These are phyloP conservation scores for Schizophyllum amplum DNA, from an alignment of 1,284 basidiomycete genomes.

Conservation along the genomic window DNA sequence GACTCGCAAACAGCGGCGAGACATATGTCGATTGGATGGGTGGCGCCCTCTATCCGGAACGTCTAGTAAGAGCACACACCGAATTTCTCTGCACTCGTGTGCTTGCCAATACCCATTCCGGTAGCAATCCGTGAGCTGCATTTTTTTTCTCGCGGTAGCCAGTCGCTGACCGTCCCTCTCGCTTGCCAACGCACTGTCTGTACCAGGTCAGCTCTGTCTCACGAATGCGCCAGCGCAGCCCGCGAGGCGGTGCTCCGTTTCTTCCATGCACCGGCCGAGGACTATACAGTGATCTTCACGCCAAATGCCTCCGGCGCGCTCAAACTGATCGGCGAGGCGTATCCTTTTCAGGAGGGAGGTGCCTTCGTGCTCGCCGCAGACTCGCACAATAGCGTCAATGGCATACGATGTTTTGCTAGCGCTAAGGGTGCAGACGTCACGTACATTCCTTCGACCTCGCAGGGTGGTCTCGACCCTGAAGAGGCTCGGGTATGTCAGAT, in stretches of 20 bases:
- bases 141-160: too few relatives aligned
- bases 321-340: conserved; percentile 76
- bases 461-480: conserved; percentile 48
- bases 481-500: conserved; percentile 51
- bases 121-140: conserved; percentile 53
- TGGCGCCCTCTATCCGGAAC: conserved; percentile 67
- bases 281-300: conserved; percentile 75
- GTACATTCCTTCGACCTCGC: conserved; percentile 55
- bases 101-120: conserved; percentile 77
- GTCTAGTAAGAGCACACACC: conserved; percentile 58
- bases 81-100: conserved; percentile 58
- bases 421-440: conserved; percentile 44
- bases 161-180: conserved; percentile 19
- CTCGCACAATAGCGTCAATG: conserved; percentile 80
- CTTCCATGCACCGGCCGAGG: conserved; percentile 54
- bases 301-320: conserved; percentile 72
- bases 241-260: conserved; percentile 64
- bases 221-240: conserved; percentile 58
- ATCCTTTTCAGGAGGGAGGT: conserved; percentile 53
- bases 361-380: conserved; percentile 61
- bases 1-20: conserved; percentile 54
- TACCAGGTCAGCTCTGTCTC: conserved; percentile 61
- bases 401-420: conserved; percentile 64
- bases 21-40: conserved; percentile 83
- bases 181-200: conserved; percentile 5